These are phyloP conservation scores for Pinus tabuliformis DNA, from an alignment of 75 land plant species.

Conservation along the genomic window DNA sequence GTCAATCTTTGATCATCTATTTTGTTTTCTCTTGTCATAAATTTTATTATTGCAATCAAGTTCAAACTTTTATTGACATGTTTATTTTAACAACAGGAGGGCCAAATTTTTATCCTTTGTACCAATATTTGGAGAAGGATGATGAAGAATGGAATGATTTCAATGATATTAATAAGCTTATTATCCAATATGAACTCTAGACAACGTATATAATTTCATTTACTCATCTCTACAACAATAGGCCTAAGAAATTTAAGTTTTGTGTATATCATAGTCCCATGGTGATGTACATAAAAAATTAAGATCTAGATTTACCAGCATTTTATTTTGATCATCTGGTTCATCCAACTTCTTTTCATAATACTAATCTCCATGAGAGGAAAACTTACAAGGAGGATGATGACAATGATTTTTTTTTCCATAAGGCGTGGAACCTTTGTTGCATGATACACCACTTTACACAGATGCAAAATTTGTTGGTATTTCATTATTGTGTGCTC, in stretches of 20 bases:
- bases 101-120: slow-evolving; percentile 97
- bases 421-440: too few species aligned
- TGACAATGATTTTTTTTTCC: too few species aligned
- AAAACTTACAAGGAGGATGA: too few species aligned
- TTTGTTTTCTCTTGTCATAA: neutral
- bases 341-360: slow-evolving; percentile 72
- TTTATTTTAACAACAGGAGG: slow-evolving; percentile 57
- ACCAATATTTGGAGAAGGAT: slow-evolving; percentile 99
- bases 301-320: slow-evolving; percentile 98
- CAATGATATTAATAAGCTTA: slow-evolving; percentile 97
- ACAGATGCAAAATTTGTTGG: slow-evolving; percentile 98
- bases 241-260: slow-evolving; percentile 92
- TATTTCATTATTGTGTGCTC: slow-evolving; percentile 92
- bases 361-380: too few species aligned
- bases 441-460: too few species aligned
- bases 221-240: slow-evolving; percentile 94
- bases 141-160: slow-evolving; percentile 99
- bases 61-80: neutral
- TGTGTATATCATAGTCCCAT: slow-evolving; percentile 93
- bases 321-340: slow-evolving; percentile 97
- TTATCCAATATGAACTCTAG: slow-evolving; percentile 86
- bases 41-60: neutral
- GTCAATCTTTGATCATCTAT: neutral
- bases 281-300: slow-evolving; percentile 96
- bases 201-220: slow-evolving; percentile 89